phyloP scores from a whole-genome alignment of 1,284 basidiomycete species.

The Termitomyces sp. region DNA sequence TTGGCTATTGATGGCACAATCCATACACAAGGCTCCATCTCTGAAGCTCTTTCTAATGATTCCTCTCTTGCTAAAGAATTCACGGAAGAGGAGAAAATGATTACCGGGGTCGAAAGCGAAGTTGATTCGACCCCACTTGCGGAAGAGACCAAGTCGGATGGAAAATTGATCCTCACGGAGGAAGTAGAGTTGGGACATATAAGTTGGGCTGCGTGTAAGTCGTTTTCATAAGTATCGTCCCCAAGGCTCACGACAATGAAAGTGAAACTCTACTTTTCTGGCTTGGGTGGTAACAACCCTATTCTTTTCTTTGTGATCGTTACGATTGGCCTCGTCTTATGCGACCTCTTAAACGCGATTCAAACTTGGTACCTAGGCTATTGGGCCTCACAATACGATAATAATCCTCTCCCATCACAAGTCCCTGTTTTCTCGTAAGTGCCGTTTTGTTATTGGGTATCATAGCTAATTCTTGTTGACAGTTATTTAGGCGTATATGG shows the following conservation, averaged over 20 bases:
- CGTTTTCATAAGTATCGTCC: background rate
- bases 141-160: constrained; percentile 28
- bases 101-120: constrained; percentile 37
- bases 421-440: constrained; percentile 38
- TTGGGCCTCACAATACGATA: constrained; percentile 54
- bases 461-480: background rate
- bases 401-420: constrained; percentile 28
- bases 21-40: constrained; percentile 42
- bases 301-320: constrained; percentile 36
- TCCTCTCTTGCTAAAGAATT: constrained; percentile 35
- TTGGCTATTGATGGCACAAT: constrained; percentile 50
- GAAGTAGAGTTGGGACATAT: constrained; percentile 59
- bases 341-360: constrained; percentile 31
- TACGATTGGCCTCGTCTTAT: constrained; percentile 26
- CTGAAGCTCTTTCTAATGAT: constrained; percentile 39
- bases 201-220: constrained; percentile 34
- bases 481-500: constrained; percentile 47
- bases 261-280: constrained; percentile 34
- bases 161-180: constrained; percentile 55
- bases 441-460: background rate
- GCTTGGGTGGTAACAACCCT: constrained; percentile 38
- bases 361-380: constrained; percentile 57
- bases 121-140: constrained; percentile 33
- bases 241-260: constrained; percentile 1
- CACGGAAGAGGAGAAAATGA: constrained; percentile 35